Conservation (phyloP, 257 asterid species). For the Nicotiana undulata region DNA sequence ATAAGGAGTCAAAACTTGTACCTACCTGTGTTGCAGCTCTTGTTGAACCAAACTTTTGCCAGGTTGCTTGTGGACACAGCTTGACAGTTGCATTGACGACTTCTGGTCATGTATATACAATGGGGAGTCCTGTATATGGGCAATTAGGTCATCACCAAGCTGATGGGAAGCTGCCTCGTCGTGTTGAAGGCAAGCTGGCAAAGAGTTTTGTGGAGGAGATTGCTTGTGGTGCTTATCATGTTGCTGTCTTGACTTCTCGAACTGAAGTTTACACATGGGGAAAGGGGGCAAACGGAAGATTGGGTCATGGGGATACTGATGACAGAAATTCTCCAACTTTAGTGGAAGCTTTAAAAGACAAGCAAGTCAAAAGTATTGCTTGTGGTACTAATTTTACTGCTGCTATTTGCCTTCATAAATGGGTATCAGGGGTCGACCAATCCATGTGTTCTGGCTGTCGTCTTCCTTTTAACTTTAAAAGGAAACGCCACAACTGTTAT, state of each 20-base stretch:
- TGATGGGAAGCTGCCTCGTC: slow-evolving; percentile 78
- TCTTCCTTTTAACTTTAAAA: slow-evolving; percentile 73
- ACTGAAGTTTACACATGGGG: slow-evolving; percentile 98
- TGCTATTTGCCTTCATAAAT: slow-evolving; percentile 83
- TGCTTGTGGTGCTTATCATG: slow-evolving; percentile 93
- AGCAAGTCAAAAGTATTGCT: slow-evolving; percentile 85
- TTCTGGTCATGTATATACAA: slow-evolving; percentile 78
- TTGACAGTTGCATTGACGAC: slow-evolving; percentile 86
- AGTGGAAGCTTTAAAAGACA: slow-evolving; percentile 83
- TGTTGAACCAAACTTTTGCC: slow-evolving; percentile 80
- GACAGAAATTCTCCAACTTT: slow-evolving; percentile 69
- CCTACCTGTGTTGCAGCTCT: slow-evolving; percentile 94
- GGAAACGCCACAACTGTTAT: slow-evolving; percentile 93
- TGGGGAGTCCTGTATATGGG: slow-evolving; percentile 94
- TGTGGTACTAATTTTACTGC: slow-evolving; percentile 91
- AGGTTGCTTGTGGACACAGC: slow-evolving; percentile 94
- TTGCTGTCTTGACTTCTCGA: slow-evolving; percentile 76
- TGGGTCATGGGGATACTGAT: slow-evolving; percentile 85
- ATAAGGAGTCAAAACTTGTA: slow-evolving; percentile 75
- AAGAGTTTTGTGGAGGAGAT: slow-evolving; percentile 82
- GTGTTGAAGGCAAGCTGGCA: slow-evolving; percentile 69
- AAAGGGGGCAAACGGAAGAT: slow-evolving; percentile 87
- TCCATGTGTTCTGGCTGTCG: slow-evolving; percentile 96
- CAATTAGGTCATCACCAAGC: slow-evolving; percentile 83
- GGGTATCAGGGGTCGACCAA: slow-evolving; percentile 88